Base-by-base conservation (phyloP, 2,329 filamentous ascomycete genomes). In the Exophiala xenobiotica region DNA sequence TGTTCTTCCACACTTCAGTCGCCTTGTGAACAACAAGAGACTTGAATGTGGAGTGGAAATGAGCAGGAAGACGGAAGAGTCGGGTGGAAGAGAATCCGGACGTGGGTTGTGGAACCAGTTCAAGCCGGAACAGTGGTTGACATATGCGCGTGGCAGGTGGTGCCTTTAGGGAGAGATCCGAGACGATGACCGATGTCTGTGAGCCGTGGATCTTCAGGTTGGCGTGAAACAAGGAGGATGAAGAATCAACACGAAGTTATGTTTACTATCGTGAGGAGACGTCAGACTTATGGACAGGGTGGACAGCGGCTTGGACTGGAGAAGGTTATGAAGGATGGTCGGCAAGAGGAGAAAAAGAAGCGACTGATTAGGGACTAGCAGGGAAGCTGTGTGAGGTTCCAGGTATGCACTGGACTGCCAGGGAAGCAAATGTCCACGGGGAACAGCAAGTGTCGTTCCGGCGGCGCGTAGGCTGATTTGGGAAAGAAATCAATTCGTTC, bases 41-140 rank as follows among this genome's bases (percentile, higher is more conserved):
- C 18, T 23, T n/a, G 38, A 40, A 24, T 23, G 38, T 40, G 22
- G 22, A 23, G 18, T 24, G 38, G 38, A 23, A 40, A 12, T 40
- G 38, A 40, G n/a, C 38, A 23, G 31, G 31, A 35, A 24, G 38
- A 40, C 38, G 38, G 38, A 40, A 14, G 22, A 23, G 38, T 40
- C 38, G 38, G 38, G 38, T 40, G 38, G 38, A 40, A 23, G 38
- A 18, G 38, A 40, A 22, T 7, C 37, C 38, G 38, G 38, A 40
- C 38, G 38, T 40, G 18, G 19, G 14, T 40, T 20, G 38, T 40
- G 38, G 38, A 24, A 40, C 38, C 38, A 40, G 38, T 23, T 33
- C 22, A 40, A 23, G 22, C 19, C 19, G 38, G 22, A 40, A 20
- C 19, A n/a, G 38, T 20, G 22, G 22, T 24, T 40, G 38, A 40